phyloP scores from a whole-genome alignment of 768 basidiomycete genomes.

The Coprinopsis sp. region DNA sequence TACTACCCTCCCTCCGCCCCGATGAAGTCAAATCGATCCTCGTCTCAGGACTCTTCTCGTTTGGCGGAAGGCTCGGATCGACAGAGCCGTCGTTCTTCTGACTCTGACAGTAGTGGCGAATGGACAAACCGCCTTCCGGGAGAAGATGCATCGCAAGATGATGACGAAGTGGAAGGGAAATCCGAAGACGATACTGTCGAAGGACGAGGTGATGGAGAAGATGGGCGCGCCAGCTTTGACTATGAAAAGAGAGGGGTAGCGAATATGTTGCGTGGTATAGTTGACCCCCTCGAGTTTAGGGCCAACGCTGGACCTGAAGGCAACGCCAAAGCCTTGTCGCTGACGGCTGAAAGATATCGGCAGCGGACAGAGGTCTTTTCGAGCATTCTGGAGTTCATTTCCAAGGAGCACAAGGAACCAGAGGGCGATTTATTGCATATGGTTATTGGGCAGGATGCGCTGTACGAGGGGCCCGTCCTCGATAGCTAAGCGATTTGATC shows the following conservation, averaged over 20 bases:
- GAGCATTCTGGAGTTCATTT: constrained; percentile 56
- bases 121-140: constrained; percentile 41
- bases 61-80: constrained; percentile 15
- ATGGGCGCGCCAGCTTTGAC: not conserved
- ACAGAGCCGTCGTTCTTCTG: too few relatives aligned
- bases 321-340: constrained; percentile 20
- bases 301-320: not conserved
- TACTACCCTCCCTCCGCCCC: constrained; percentile 9
- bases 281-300: constrained; percentile 22
- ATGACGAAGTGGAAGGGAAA: constrained; percentile 4
- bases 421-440: constrained; percentile 57
- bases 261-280: constrained; percentile 22
- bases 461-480: not conserved
- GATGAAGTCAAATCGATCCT: not conserved
- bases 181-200: constrained; percentile 20
- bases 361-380: constrained; percentile 73
- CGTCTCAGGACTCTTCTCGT: constrained; percentile 31
- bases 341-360: constrained; percentile 45
- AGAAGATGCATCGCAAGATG: constrained; percentile 24
- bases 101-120: constrained; percentile 17
- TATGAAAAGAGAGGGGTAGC: constrained; percentile 12
- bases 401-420: constrained; percentile 64
- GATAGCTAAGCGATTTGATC: too few relatives aligned
- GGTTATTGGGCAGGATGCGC: constrained; percentile 37
- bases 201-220: constrained; percentile 14